Base-by-base conservation (phyloP, 176 grass and related monocot genomes). In the Metroxylon sagu region DNA sequence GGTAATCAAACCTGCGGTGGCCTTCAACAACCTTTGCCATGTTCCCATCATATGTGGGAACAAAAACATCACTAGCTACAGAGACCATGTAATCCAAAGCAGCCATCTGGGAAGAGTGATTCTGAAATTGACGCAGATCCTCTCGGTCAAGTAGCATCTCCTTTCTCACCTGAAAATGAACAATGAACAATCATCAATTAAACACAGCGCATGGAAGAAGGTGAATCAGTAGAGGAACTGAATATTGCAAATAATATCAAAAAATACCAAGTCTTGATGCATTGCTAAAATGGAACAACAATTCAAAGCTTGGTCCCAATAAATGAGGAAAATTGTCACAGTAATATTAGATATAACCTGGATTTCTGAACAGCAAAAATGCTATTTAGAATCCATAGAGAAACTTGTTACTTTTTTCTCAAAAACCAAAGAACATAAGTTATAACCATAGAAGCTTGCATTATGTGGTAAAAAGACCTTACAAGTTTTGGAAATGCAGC, bases 91-190 rank as follows among this genome's bases (percentile, higher is more conserved):
- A 96, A 79, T 96, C 91, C 3, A 96, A 84, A 26, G 91, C 86
- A 60, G 91, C 91, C 91, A 96, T 96, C 76, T 96, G 91, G 52
- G 91, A 96, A 52, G 91, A 96, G 31, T 96, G 91, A 64, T 90
- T 90, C 72, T 82, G 83, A 64, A 96, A 96, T 61, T 90, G 87
- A 29, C 48, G 78, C 27, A 96, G 64, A 64, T 69, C 72, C 69
- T 80, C 75, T 18, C 64, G 64, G 16, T 82, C 80, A 52, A 96
- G 72, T 64, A 96, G 72, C 80, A 82, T 90, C 75, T 96, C 91
- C 62, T 96, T 96, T 76, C 66, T 87, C 49, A 96, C 74, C 91
- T 96, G 74, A 79, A 56, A 18, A 68, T 4, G 19, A 43, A 19
- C 75, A 84, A 25, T 26, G 70, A 76, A 74, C 51, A 28, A 35